These are phyloP conservation scores for Nasturtium officinale DNA, from an alignment of 345 rosid species.

Conservation along the genomic window DNA sequence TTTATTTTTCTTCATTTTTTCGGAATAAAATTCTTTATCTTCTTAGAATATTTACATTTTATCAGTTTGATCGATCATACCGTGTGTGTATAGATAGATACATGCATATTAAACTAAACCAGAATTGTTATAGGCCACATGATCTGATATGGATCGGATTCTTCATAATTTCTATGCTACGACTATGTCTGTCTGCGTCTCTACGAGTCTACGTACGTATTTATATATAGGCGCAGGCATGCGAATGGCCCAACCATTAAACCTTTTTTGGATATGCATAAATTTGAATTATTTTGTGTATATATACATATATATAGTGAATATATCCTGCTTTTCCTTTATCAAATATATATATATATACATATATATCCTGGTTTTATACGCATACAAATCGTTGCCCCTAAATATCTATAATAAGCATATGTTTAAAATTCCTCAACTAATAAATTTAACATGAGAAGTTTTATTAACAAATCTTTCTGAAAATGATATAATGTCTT, in stretches of 20 bases:
- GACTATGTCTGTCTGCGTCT: neutral
- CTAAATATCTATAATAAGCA: neutral
- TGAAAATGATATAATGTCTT: too few species aligned
- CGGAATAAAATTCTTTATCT: neutral
- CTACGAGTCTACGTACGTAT: constrained; percentile 10
- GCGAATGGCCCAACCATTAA: constrained; percentile 25
- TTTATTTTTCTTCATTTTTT: neutral
- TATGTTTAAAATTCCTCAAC: too few species aligned
- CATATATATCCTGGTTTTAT: neutral
- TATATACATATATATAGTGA: too few species aligned
- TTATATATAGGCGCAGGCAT: constrained; percentile 8
- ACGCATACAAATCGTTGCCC: neutral
- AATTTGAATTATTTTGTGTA: neutral
- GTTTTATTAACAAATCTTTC: too few species aligned
- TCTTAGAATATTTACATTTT: neutral
- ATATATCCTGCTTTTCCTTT: neutral
- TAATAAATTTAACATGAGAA: too few species aligned
- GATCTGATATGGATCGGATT: constrained; percentile 13
- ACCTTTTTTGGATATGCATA: constrained; percentile 3
- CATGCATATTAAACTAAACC: neutral
- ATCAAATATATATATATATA: too few species aligned
- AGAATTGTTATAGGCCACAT: constrained; percentile 9
- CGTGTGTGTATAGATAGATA: neutral
- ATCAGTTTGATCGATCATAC: neutral
- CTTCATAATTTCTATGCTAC: constrained; percentile 18